Conservation (phyloP, 805 yeast genomes). For the Isabelozyma gotoi region DNA sequence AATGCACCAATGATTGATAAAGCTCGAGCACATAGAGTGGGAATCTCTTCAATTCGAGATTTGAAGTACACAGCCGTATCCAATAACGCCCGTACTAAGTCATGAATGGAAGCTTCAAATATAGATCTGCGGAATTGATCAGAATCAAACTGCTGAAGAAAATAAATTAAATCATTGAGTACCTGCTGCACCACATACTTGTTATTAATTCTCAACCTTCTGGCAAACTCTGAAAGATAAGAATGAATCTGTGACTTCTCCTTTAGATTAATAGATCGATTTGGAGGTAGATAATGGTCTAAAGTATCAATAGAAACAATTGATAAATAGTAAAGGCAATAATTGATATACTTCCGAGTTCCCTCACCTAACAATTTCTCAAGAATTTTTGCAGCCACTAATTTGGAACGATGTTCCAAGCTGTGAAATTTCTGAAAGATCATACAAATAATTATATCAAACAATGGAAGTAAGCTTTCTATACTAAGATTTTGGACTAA, state of each 20-base stretch:
- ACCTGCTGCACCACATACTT: constrained; percentile 73
- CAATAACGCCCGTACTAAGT: constrained; percentile 51
- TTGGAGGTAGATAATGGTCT: constrained; percentile 14
- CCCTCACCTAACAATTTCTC: constrained; percentile 30
- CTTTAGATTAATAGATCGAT: background rate
- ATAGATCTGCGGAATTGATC: constrained; percentile 37
- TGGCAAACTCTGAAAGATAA: constrained; percentile 51
- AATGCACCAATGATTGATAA: constrained; percentile 76
- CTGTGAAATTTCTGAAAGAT: constrained; percentile 64
- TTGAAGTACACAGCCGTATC: constrained; percentile 59
- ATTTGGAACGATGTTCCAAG: constrained; percentile 50
- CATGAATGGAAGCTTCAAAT: constrained; percentile 33
- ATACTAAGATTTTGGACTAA: constrained; percentile 58
- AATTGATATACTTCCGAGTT: constrained; percentile 34
- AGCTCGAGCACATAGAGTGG: constrained; percentile 64
- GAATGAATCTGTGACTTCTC: constrained; percentile 14
- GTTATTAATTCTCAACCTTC: constrained; percentile 61
- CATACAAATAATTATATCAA: constrained; percentile 73
- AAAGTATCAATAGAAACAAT: constrained; percentile 46
- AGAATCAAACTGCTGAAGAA: constrained; percentile 47
- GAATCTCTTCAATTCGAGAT: constrained; percentile 45
- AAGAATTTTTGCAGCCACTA: constrained; percentile 53
- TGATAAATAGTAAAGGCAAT: constrained; percentile 54
- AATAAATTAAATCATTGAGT: constrained; percentile 58
- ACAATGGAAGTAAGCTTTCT: constrained; percentile 58